Percentiles rank a stretch among this genome's conserved stretches.
Evolutionary conservation across 2,329 filamentous ascomycete genomes (phyloP).

Genomic region (Huntiella bhutanensis): DNA sequence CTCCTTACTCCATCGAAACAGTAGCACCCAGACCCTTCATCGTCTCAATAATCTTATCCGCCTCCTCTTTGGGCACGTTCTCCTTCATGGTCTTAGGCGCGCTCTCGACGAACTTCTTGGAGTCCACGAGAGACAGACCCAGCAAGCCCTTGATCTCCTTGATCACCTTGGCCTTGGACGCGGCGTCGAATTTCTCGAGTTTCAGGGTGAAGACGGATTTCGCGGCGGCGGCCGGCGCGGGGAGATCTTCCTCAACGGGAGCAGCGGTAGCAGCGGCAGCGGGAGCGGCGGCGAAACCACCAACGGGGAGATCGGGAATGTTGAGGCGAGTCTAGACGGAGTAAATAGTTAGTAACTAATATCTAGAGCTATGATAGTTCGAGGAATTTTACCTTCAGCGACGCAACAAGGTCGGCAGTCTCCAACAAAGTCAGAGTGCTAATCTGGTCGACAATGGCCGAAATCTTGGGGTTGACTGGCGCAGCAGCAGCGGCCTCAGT

Average conservation of each 20-base stretch:
- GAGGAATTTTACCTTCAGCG: conserved; percentile 58
- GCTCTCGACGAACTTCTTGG: conserved; percentile 99
- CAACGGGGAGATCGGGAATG: conserved; percentile 92
- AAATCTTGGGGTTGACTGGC: conserved; percentile 70
- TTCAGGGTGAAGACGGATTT: conserved; percentile 96
- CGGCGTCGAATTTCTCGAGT: conserved; percentile 73
- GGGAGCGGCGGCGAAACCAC: conserved; percentile 62
- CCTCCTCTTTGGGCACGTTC: conserved; percentile 94
- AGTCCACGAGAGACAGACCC: conserved; percentile 89
- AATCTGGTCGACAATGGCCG: conserved; percentile 92
- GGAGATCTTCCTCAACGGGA: conserved; percentile 53
- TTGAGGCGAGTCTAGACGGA: conserved; percentile 38
- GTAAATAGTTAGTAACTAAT: neutral
- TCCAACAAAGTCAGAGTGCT: conserved; percentile 94
- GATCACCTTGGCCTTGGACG: conserved; percentile 94
- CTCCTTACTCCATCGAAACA: conserved; percentile 65
- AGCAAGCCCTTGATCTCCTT: conserved; percentile 98
- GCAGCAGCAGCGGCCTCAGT: conserved; percentile 42
- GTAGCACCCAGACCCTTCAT: conserved; percentile 87
- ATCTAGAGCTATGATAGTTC: neutral
- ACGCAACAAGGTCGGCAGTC: conserved; percentile 87
- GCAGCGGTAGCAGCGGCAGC: conserved; percentile 39
- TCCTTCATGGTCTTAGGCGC: conserved; percentile 99
- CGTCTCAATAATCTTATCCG: conserved; percentile 91
- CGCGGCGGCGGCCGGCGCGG: conserved; percentile 76